Conservation (phyloP, 106 monocot genomes). For the Dendrobium catenatum region DNA sequence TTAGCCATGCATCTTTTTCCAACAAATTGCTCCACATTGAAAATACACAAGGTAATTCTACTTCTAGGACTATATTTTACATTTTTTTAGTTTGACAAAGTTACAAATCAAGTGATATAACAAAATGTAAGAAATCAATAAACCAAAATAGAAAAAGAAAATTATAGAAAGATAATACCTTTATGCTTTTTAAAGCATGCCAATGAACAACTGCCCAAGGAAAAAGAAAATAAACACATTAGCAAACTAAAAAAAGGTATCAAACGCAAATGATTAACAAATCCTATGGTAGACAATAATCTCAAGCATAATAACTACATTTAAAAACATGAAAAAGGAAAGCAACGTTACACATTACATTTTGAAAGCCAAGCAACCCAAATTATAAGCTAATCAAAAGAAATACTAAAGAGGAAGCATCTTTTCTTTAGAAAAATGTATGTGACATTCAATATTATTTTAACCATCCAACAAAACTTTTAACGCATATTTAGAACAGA, state of each 20-base stretch:
- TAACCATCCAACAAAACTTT: not conserved
- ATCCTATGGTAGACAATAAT: not conserved
- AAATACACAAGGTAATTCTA: not conserved
- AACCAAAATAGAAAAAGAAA: not conserved
- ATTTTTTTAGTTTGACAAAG: not conserved
- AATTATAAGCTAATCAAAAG: not conserved
- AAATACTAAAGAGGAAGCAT: not conserved
- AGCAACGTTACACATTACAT: not conserved
- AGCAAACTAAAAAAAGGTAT: not conserved
- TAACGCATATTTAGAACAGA: not conserved
- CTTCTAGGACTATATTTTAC: not conserved
- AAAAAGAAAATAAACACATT: not conserved
- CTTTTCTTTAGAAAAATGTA: too few species aligned
- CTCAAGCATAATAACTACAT: not conserved
- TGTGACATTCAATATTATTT: not conserved
- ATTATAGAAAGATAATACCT: constrained; percentile 22
- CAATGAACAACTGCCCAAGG: constrained; percentile 65
- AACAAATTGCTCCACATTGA: not conserved
- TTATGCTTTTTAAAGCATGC: constrained; percentile 70
- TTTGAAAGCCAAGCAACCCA: not conserved
- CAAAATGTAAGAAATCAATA: not conserved
- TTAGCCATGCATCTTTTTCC: not conserved
- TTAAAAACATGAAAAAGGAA: not conserved
- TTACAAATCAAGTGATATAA: not conserved
- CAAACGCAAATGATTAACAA: not conserved